Evolutionary conservation across 306 rosid species (phyloP).

Genomic region (Crotalaria pallida): DNA sequence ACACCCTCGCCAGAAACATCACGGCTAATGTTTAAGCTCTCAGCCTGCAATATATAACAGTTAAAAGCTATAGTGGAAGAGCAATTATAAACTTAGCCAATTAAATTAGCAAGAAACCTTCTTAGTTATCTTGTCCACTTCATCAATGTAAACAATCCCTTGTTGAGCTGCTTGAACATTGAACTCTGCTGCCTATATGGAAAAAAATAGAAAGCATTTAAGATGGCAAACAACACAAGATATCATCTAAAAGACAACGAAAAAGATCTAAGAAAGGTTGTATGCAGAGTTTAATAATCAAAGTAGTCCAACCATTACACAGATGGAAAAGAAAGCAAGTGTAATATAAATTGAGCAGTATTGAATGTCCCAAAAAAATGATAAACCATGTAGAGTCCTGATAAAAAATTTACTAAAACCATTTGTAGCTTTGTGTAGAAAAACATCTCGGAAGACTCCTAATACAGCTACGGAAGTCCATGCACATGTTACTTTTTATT

Average conservation of each 20-base stretch:
- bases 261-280: not conserved
- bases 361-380: not conserved
- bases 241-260: not conserved
- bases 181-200: slow-evolving; percentile 71
- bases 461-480: too few relatives aligned
- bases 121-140: slow-evolving; percentile 95
- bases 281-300: not conserved
- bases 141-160: slow-evolving; percentile 87
- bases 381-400: not conserved
- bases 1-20: slow-evolving; percentile 96
- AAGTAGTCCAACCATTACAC: not conserved
- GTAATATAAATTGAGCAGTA: not conserved
- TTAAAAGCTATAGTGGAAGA: not conserved
- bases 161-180: slow-evolving; percentile 95
- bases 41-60: slow-evolving; percentile 53
- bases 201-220: slow-evolving; percentile 16
- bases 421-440: not conserved
- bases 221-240: not conserved
- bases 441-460: not conserved
- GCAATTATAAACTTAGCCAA: not conserved
- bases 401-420: not conserved
- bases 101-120: slow-evolving; percentile 45
- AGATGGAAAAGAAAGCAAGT: not conserved
- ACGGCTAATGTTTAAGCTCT: slow-evolving; percentile 82
- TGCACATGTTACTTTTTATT: too few relatives aligned